Conservation (phyloP, 139 green algal genomes). For the Astrephomene gubernaculifera region DNA sequence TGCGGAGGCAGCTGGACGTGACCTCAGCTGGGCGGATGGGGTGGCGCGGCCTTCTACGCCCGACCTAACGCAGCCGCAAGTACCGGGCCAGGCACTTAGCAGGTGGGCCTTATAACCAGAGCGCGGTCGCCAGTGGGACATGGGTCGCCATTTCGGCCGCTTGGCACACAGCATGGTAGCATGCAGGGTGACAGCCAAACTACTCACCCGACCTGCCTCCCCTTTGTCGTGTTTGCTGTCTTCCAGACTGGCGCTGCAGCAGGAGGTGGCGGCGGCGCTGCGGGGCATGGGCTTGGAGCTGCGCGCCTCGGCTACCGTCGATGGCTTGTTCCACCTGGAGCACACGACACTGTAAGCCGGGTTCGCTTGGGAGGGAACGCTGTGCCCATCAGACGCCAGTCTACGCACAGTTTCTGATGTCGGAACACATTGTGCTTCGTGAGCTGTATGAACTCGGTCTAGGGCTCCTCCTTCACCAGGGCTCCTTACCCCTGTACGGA, state of each 20-base stretch:
- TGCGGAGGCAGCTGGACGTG: background rate
- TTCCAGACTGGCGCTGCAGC: slow-evolving; percentile 1
- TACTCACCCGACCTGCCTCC: background rate
- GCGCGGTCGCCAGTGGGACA: background rate
- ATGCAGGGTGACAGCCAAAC: background rate
- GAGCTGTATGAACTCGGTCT: background rate
- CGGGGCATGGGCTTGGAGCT: slow-evolving; percentile 3
- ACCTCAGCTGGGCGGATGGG: background rate
- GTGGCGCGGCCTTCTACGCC: background rate
- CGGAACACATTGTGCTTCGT: too few relatives aligned
- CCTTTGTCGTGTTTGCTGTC: background rate
- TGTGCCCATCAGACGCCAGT: background rate
- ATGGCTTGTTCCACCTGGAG: slow-evolving; percentile 27
- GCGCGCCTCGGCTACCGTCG: slow-evolving; percentile 1
- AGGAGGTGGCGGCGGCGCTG: slow-evolving; percentile 13
- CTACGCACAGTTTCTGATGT: too few relatives aligned
- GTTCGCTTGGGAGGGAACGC: background rate
- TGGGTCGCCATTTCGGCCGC: background rate
- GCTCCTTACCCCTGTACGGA: background rate
- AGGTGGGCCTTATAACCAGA: background rate
- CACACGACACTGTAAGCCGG: slow-evolving; percentile 16
- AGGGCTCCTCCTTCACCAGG: background rate
- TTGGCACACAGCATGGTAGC: background rate
- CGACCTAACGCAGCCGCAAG: background rate
- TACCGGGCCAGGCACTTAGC: background rate